Evolutionary conservation across 345 rosid genomes (phyloP).

Genomic region (Brassica nigra): DNA sequence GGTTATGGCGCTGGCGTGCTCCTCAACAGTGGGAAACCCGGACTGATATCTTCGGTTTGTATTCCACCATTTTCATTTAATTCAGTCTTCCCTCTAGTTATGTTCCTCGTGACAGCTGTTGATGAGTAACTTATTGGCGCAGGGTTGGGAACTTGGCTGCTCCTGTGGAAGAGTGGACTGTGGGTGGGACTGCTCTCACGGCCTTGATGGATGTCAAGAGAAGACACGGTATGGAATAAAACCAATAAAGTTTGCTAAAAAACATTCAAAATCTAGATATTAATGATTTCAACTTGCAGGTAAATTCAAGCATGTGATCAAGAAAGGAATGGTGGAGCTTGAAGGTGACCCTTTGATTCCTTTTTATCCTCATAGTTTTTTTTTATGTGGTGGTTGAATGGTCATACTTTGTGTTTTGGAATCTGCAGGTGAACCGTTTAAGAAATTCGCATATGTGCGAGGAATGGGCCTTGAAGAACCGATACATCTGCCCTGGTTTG

Average conservation of each 20-base stretch:
- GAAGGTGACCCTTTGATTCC: constrained; percentile 59
- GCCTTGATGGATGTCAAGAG: constrained; percentile 98
- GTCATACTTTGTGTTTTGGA: no score
- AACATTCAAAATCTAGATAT: background rate
- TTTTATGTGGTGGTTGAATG: background rate
- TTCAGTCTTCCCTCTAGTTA: background rate
- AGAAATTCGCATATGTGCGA: constrained; percentile 81
- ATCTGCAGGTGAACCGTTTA: constrained; percentile 82
- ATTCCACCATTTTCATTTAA: background rate
- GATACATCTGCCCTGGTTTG: constrained; percentile 91
- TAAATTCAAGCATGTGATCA: constrained; percentile 97
- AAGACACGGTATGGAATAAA: constrained; percentile 71
- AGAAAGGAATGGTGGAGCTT: constrained; percentile 99
- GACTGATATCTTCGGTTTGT: constrained; percentile 89
- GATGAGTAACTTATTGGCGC: constrained; percentile 23
- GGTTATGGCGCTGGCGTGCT: constrained; percentile 93
- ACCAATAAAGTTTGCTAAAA: background rate
- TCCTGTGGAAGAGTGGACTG: constrained; percentile 90
- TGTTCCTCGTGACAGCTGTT: background rate
- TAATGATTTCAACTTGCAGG: constrained; percentile 51
- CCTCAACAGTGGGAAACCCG: constrained; percentile 87
- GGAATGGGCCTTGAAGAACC: constrained; percentile 85
- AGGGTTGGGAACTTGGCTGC: constrained; percentile 97
- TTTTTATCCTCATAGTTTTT: background rate
- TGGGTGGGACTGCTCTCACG: constrained; percentile 92